phyloP scores from a whole-genome alignment of 129 eudicot species.

The Helianthus tuberosus region DNA sequence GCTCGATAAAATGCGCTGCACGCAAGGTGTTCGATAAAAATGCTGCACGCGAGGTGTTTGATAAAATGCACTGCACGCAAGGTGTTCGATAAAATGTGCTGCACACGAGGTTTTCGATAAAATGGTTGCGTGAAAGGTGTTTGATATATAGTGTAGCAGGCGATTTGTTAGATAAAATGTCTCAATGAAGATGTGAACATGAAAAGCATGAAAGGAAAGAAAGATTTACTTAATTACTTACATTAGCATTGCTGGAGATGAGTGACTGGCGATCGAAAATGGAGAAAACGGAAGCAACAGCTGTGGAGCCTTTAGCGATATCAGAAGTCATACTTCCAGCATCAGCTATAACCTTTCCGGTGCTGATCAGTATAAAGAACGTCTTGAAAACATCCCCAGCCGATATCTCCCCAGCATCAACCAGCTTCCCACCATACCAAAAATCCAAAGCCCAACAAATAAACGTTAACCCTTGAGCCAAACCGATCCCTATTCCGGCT shows the following conservation, averaged over 20 bases:
- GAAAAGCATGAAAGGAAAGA: too few relatives aligned
- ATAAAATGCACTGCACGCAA: too few relatives aligned
- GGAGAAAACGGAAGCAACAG: conserved; percentile 78
- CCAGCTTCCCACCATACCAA: conserved; percentile 89
- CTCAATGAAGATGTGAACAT: too few relatives aligned
- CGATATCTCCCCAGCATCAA: conserved; percentile 70
- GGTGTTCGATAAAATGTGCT: too few relatives aligned
- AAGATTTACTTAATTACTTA: conserved; percentile 27
- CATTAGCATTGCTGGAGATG: conserved; percentile 42
- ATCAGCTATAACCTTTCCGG: conserved; percentile 94
- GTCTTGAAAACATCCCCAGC: conserved; percentile 95
- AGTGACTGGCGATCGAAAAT: conserved; percentile 80
- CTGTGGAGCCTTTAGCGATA: conserved; percentile 87
- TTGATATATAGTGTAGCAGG: too few relatives aligned
- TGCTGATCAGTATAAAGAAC: conserved; percentile 82
- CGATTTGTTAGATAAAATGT: too few relatives aligned
- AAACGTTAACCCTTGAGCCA: conserved; percentile 84
- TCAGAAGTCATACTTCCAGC: conserved; percentile 99
- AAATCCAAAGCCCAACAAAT: conserved; percentile 96
- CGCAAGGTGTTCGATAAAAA: too few relatives aligned
- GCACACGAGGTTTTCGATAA: too few relatives aligned
- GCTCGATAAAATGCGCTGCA: too few relatives aligned
- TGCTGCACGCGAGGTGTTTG: too few relatives aligned
- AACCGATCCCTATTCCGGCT: conserved; percentile 90
- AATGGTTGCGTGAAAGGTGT: too few relatives aligned